phyloP scores from a whole-genome alignment of 495 filamentous ascomycete genomes.

The Apodospora peruviana region DNA sequence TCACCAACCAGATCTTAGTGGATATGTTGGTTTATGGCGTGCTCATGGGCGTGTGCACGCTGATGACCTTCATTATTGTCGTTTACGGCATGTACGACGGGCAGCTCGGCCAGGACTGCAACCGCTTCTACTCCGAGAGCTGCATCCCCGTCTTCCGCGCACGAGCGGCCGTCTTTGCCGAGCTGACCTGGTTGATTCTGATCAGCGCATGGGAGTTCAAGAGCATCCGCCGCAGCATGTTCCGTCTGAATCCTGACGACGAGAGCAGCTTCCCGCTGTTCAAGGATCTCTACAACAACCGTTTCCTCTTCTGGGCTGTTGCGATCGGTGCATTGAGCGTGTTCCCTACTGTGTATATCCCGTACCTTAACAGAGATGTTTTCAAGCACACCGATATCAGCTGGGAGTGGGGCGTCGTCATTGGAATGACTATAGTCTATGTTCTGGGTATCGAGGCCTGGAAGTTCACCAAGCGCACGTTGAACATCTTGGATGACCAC shows the following conservation, averaged over 20 bases:
- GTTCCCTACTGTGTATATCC: conserved; percentile 71
- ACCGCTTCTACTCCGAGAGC: conserved; percentile 45
- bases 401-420: conserved; percentile 67
- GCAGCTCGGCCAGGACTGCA: conserved; percentile 61
- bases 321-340: conserved; percentile 59
- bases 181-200: conserved; percentile 67
- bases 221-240: conserved; percentile 61
- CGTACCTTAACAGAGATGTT: conserved; percentile 58
- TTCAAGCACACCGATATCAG: conserved; percentile 71
- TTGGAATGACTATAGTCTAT: conserved; percentile 56
- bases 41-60: conserved; percentile 61
- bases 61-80: conserved; percentile 63
- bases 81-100: conserved; percentile 56
- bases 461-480: conserved; percentile 57
- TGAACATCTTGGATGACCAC: conserved; percentile 38
- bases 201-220: conserved; percentile 75
- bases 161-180: conserved; percentile 69
- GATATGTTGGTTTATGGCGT: conserved; percentile 73
- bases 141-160: conserved; percentile 69
- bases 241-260: conserved; percentile 58
- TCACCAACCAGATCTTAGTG: conserved; percentile 60
- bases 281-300: conserved; percentile 62
- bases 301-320: conserved; percentile 70
- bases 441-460: conserved; percentile 59
- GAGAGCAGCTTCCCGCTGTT: conserved; percentile 48